Evolutionary conservation across 108 stramenopile species (phyloP).

Genomic region (Nannochloropsis salina): DNA sequence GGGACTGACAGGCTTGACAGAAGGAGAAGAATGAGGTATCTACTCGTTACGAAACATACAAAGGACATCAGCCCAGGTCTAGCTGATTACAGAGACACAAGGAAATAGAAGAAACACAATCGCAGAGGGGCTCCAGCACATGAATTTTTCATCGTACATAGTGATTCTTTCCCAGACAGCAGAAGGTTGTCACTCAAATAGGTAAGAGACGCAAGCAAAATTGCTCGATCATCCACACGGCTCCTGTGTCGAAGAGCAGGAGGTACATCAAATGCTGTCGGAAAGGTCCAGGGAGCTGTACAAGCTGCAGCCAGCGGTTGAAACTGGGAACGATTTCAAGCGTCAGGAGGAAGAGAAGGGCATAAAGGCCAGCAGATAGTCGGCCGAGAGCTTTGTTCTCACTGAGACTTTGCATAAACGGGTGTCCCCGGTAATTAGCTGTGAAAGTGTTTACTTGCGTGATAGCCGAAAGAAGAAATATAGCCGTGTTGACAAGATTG

Average conservation of each 20-base stretch:
- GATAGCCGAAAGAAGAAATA: constrained; percentile 73
- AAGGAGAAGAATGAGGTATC: too few relatives aligned
- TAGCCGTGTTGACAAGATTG: constrained; percentile 80
- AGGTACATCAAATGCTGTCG: constrained; percentile 27
- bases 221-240: constrained; percentile 2
- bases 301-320: constrained; percentile 41
- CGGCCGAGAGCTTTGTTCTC: constrained; percentile 71
- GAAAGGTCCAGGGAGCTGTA: constrained; percentile 33
- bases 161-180: too few relatives aligned
- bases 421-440: constrained; percentile 89
- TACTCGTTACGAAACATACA: too few relatives aligned
- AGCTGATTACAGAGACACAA: too few relatives aligned
- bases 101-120: too few relatives aligned
- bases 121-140: too few relatives aligned
- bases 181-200: not conserved
- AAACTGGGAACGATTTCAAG: constrained; percentile 19
- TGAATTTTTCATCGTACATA: too few relatives aligned
- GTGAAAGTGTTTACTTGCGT: constrained; percentile 86
- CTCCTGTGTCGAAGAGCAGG: constrained; percentile 34
- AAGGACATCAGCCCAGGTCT: too few relatives aligned
- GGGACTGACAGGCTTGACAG: too few relatives aligned
- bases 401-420: constrained; percentile 75
- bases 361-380: constrained; percentile 62
- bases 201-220: constrained; percentile 17
- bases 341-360: constrained; percentile 48